These are phyloP conservation scores for Henckelia pumila DNA, from an alignment of 257 asterid genomes.

Conservation along the genomic window DNA sequence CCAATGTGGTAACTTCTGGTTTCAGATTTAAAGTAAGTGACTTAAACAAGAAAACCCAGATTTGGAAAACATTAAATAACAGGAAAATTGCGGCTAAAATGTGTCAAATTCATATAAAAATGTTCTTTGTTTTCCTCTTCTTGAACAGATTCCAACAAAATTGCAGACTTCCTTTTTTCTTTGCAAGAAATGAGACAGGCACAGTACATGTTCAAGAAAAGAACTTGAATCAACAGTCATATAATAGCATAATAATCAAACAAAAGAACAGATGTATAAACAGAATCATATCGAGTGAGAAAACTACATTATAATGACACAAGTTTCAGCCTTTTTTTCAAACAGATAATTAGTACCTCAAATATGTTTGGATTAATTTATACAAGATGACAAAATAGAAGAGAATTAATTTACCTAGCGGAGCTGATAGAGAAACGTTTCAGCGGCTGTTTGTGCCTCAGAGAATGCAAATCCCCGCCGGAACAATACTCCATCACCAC, in stretches of 20 bases:
- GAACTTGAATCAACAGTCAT: conserved; percentile 23
- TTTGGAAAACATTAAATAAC: conserved; percentile 19
- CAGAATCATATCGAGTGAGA: conserved; percentile 22
- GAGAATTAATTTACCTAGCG: conserved; percentile 45
- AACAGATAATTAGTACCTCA: not conserved
- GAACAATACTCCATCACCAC: conserved; percentile 83
- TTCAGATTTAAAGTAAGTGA: conserved; percentile 24
- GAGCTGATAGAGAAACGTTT: conserved; percentile 70
- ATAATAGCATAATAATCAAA: conserved; percentile 25
- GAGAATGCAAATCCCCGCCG: conserved; percentile 88
- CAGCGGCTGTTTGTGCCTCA: conserved; percentile 65
- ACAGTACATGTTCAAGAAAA: conserved; percentile 21
- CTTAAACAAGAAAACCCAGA: conserved; percentile 27
- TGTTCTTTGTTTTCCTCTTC: not conserved
- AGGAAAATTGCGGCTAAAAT: conserved; percentile 24
- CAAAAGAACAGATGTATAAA: conserved; percentile 5
- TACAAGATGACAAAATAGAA: not conserved
- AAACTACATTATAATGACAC: conserved; percentile 27
- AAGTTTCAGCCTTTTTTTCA: conserved; percentile 10
- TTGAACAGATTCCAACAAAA: not conserved
- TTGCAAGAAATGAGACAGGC: conserved; percentile 22
- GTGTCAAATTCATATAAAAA: too few species aligned
- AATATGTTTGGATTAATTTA: not conserved
- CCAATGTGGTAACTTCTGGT: conserved; percentile 28
- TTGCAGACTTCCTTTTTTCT: not conserved